These are phyloP conservation scores for Caryocar brasiliense DNA, from an alignment of 441 rosid species.

Conservation along the genomic window DNA sequence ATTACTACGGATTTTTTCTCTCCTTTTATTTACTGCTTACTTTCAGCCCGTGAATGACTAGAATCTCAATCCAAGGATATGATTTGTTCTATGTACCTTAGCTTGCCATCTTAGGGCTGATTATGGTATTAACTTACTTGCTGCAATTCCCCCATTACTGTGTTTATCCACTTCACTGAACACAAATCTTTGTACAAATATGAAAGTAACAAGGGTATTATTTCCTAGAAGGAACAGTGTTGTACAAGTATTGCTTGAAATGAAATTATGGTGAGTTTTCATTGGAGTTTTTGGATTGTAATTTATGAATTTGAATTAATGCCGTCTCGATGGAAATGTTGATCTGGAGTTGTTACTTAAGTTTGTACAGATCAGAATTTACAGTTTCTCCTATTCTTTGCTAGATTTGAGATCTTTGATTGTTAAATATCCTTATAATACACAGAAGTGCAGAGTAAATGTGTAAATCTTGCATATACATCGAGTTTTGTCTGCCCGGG, in stretches of 20 bases:
- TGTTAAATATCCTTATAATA: too few species aligned
- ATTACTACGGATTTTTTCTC: constrained; percentile 5
- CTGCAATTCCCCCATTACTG: background rate
- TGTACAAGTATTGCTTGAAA: constrained; percentile 29
- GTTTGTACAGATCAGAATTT: too few species aligned
- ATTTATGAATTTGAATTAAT: too few species aligned
- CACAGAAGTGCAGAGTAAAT: too few species aligned
- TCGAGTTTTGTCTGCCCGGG: too few species aligned
- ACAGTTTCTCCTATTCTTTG: too few species aligned
- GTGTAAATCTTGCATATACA: too few species aligned
- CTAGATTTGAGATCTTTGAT: too few species aligned
- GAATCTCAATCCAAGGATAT: constrained; percentile 12
- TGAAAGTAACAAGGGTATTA: constrained; percentile 18
- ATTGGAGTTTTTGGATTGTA: too few species aligned
- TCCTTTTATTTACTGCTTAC: constrained; percentile 9
- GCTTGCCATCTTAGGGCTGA: background rate
- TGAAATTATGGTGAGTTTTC: constrained; percentile 15
- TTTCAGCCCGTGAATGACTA: constrained; percentile 13
- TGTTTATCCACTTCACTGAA: constrained; percentile 12
- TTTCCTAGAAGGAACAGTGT: constrained; percentile 14
- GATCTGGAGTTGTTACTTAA: too few species aligned
- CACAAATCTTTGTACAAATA: constrained; percentile 26
- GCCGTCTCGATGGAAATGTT: too few species aligned
- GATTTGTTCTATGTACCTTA: constrained; percentile 10
- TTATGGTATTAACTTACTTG: constrained; percentile 5